A percentile compares a stretch with the other conserved stretches of the same genome.
Conservation (phyloP, 1,284 basidiomycete genomes). For the Ganoderma leucocontextum region DNA sequence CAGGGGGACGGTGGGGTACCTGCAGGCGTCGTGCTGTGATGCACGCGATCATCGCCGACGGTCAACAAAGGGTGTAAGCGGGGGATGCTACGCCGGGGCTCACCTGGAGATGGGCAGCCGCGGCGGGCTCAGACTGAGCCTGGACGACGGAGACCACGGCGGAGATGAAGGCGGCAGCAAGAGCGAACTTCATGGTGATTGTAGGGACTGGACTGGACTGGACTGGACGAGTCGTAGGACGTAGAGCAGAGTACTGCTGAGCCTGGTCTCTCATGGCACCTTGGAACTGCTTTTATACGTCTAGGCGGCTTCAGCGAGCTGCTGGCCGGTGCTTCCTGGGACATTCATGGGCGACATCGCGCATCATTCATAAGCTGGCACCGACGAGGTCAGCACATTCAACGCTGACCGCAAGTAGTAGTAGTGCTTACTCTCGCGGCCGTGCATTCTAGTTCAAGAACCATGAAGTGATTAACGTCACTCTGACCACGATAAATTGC, state of each 20-base stretch:
- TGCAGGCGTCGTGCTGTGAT: neutral
- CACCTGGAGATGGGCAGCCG: slow-evolving; percentile 6
- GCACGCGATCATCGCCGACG: neutral
- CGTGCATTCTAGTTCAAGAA: neutral
- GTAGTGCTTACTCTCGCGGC: neutral
- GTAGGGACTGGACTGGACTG: neutral
- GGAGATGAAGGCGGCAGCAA: slow-evolving; percentile 9
- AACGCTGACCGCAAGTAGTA: neutral
- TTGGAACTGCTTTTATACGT: neutral
- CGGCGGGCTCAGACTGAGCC: slow-evolving; percentile 19
- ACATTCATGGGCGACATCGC: neutral
- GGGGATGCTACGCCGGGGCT: neutral
- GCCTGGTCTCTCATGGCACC: neutral
- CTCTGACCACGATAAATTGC: neutral
- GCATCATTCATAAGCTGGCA: neutral
- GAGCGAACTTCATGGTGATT: slow-evolving; percentile 11
- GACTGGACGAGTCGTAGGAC: neutral
- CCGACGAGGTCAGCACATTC: neutral
- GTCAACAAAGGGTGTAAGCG: neutral
- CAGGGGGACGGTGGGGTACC: slow-evolving; percentile 21
- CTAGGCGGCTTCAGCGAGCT: neutral
- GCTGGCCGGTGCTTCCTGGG: neutral
- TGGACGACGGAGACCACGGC: neutral
- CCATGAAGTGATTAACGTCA: neutral
- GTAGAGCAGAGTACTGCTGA: neutral